Base-by-base conservation (phyloP, 495 filamentous ascomycete species). In the Diplogelasinospora grovesii region DNA sequence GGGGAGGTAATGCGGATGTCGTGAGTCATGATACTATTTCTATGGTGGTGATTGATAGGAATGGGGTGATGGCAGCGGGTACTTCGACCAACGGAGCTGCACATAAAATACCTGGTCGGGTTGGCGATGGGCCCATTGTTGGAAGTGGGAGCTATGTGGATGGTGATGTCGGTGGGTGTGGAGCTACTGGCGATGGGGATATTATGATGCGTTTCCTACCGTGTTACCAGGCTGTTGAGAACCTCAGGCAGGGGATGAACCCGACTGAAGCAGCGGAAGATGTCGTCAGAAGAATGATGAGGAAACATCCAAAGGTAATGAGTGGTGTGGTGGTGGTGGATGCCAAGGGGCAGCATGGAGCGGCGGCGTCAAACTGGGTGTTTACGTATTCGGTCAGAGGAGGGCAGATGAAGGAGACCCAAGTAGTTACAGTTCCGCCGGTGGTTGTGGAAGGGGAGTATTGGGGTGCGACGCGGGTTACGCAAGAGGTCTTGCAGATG, bases 161-260 rank as follows among this genome's bases (percentile, higher is more conserved):
- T 39, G 61, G 66, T 0, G 64, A 68, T 4, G 69, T 67, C 1
- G 69, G 69, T 22, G 69, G 64, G 4, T 73, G 69, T 36, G 69
- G 66, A 8, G 69, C 69, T 5, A 73, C 68, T 1, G 69, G 69
- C 3, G 68, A 73, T 38, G 69, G 69, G 1, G 69, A 73, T 43
- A 42, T 73, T 24, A 73, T 73, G 69, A 69, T 73, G 69, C 64
- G 69, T 22, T 68, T 70, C 35, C 36, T 71, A 21, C 69, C 69
- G 21, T 71, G 68, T 44, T 73, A 71, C 44, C 68, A 71, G 43
- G 69, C 67, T 0, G 64, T 73, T 0, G 69, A 73, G 49, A 70
- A 54, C 46, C 21, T 73, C 41, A 55, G 69, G 21, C 45, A 21
- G n/a, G 68, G 69, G 1, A 63, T 68, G 64, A 46, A 33, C 2